These are phyloP conservation scores for Coprinopsis cinerea DNA, from an alignment of 768 basidiomycete species.

Conservation along the genomic window DNA sequence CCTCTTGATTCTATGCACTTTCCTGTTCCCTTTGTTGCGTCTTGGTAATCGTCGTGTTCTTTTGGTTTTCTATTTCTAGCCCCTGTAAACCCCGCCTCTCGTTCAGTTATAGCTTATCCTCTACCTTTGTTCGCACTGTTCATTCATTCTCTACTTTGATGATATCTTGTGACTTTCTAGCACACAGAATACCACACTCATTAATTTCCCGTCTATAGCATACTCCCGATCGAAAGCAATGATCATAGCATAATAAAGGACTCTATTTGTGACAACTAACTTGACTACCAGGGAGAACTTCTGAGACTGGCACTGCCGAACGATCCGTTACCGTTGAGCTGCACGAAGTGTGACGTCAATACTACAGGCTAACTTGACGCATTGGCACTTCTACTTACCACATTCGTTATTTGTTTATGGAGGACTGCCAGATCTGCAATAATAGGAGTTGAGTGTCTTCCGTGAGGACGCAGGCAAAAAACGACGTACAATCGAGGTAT, in stretches of 20 bases:
- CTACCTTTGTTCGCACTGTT: slow-evolving; percentile 16
- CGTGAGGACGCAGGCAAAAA: not conserved
- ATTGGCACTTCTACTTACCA: slow-evolving; percentile 27
- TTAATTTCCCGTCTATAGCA: slow-evolving; percentile 5
- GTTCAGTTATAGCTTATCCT: slow-evolving; percentile 16
- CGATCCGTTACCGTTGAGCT: slow-evolving; percentile 37
- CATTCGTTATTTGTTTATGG: slow-evolving; percentile 43
- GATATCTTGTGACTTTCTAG: slow-evolving; percentile 8
- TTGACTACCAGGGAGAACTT: slow-evolving; percentile 35
- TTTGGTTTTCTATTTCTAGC: slow-evolving; percentile 4
- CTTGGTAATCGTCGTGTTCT: slow-evolving; percentile 5
- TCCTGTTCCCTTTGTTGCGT: not conserved
- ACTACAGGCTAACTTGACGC: not conserved
- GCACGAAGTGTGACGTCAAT: slow-evolving; percentile 6
- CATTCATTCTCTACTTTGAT: slow-evolving; percentile 13
- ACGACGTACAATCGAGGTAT: slow-evolving; percentile 76
- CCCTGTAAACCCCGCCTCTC: too few species aligned
- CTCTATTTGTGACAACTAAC: not conserved
- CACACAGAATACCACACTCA: slow-evolving; percentile 20
- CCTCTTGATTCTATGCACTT: not conserved
- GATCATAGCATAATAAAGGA: too few species aligned
- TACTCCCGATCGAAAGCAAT: not conserved
- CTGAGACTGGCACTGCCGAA: slow-evolving; percentile 31
- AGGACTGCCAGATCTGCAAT: slow-evolving; percentile 40
- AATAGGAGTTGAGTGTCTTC: slow-evolving; percentile 4